These are phyloP conservation scores for Botrytis hyacinthi DNA, from an alignment of 2,329 filamentous ascomycete species.

Conservation along the genomic window DNA sequence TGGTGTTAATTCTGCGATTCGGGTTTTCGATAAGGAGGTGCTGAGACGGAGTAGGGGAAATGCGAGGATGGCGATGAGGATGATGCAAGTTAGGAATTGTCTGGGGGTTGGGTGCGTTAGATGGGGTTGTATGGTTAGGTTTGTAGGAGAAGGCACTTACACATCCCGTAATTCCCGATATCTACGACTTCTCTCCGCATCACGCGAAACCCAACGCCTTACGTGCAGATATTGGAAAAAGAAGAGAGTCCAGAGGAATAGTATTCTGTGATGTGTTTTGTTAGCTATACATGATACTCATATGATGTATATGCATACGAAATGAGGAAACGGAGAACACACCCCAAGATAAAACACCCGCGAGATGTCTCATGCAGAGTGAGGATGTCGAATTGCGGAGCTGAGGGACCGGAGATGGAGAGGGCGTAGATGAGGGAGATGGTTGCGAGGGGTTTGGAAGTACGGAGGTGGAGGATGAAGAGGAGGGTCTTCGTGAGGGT, in stretches of 20 bases:
- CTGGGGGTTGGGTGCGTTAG: not conserved
- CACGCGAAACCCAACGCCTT: not conserved
- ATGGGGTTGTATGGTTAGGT: too few species aligned
- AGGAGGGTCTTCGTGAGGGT: not conserved
- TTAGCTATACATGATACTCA: not conserved
- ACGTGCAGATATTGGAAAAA: not conserved
- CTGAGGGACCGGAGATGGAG: not conserved
- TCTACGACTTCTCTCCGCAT: not conserved
- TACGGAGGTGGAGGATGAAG: not conserved
- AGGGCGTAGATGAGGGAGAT: not conserved
- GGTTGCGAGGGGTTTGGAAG: not conserved
- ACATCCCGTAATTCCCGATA: not conserved
- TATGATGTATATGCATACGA: too few species aligned
- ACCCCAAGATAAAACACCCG: not conserved
- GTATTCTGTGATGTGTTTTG: not conserved
- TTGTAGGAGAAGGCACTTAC: not conserved
- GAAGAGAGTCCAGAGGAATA: not conserved
- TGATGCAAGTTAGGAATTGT: not conserved
- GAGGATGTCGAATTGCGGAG: not conserved
- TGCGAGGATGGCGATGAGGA: not conserved
- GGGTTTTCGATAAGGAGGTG: not conserved
- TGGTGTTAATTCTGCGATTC: not conserved
- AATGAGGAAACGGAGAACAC: not conserved
- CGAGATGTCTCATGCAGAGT: not conserved
- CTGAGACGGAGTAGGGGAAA: not conserved